Percentiles rank a stretch among this genome's conserved stretches.
Conservation (phyloP, 2,329 filamentous ascomycete species). For the Diaporthe citri region DNA sequence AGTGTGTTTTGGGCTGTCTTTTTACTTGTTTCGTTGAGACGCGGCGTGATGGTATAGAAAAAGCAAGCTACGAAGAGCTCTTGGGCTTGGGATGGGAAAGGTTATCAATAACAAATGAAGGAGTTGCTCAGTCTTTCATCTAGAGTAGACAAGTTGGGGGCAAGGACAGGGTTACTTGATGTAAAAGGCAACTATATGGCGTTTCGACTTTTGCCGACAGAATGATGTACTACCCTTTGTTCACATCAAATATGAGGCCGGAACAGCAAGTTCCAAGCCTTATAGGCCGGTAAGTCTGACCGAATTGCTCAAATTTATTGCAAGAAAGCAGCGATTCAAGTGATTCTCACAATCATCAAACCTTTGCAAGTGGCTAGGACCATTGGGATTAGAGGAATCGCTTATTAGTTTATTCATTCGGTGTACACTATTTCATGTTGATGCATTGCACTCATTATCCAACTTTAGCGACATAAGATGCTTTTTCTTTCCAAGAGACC, state of each 20-base stretch:
- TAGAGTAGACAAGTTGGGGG: neutral
- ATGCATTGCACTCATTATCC: slow-evolving; percentile 29
- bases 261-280: neutral
- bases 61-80: neutral
- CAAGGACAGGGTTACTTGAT: neutral
- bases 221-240: neutral
- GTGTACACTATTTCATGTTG: slow-evolving; percentile 18
- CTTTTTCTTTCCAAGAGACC: neutral
- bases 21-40: neutral
- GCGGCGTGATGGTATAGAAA: neutral
- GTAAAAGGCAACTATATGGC: neutral
- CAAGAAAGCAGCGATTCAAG: neutral
- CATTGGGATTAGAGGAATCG: too few species aligned
- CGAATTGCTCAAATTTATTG: neutral
- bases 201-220: neutral
- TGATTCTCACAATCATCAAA: neutral
- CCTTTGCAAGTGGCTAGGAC: neutral
- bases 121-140: neutral
- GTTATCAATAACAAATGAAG: neutral
- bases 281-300: neutral
- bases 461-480: neutral
- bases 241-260: neutral
- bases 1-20: neutral
- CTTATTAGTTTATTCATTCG: slow-evolving; percentile 25
- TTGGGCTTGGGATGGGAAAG: neutral